Evolutionary conservation across 371 early-diverging fungal species (phyloP), one percentile per base, ranked within the genome.

Genomic region (Mortierella sp.): DNA sequence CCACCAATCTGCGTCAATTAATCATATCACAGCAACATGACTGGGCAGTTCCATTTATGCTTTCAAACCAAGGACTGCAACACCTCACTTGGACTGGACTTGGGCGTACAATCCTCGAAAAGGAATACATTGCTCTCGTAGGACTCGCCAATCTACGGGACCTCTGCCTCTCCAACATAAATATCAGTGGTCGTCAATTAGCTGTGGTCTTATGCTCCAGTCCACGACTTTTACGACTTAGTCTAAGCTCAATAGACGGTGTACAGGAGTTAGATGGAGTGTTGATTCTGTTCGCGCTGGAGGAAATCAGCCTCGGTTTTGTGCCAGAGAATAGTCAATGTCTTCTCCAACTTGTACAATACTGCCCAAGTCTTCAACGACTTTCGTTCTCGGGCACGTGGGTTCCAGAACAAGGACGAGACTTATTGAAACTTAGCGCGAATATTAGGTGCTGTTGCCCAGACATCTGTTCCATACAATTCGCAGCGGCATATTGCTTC

Each of bases 331-430:
- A 51, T 35, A 70, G 75, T 32, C 70, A 62, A 22, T 16, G 66
- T 55, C 57, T 75, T 0, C 26, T 75, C 26, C 49, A 75, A 47
- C 37, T 75, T 32, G 54, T 52, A 20, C 75, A 54, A 39, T 68
- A 64, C 14, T 60, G 70, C 28, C 70, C 70, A 0, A 65, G 55
- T 37, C 51, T 75, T 10, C 64, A 58, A 22, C 47, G 70, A 22
- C 69, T 70, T 35, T 75, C 75, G 18, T 75, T 70, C 66, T 47
- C 66, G 66, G 70, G 75, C 10, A 75, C 75, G 24, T 75, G 75
- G 70, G 57, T 61, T 14, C 64, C 63, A 32, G 64, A 68, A n/a
- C 68, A 73, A 32, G 28, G 16, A 16, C 40, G 75, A 28, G 66
- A 75, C 32, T 18, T 75, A 18, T 3, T 75, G n/a, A 47, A 28